Evolutionary conservation across 2,329 filamentous ascomycete species (phyloP).

Genomic region (Microcyclospora tardicrescens): DNA sequence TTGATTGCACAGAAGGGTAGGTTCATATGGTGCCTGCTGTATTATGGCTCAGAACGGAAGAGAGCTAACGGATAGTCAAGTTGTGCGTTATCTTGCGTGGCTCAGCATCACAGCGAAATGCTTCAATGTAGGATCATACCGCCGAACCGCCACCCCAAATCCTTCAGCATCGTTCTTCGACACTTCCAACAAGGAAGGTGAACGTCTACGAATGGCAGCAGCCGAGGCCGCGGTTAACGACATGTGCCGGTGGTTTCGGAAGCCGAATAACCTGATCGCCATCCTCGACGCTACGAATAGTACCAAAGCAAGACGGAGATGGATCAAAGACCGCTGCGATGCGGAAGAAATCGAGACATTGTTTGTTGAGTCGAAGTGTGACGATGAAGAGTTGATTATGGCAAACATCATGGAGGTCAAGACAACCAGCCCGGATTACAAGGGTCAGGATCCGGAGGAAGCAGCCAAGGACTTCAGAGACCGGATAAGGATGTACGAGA

Average conservation of each 20-base stretch:
- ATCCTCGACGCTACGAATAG: conserved; percentile 96
- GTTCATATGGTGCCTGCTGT: background rate
- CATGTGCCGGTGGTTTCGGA: conserved; percentile 85
- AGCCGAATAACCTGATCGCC: conserved; percentile 66
- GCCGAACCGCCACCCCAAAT: conserved; percentile 76
- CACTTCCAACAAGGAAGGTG: conserved; percentile 75
- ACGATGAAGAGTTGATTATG: conserved; percentile 93
- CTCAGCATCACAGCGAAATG: conserved; percentile 85
- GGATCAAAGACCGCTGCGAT: conserved; percentile 73
- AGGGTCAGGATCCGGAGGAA: conserved; percentile 81
- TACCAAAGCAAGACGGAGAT: conserved; percentile 75
- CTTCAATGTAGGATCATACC: conserved; percentile 96
- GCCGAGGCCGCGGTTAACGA: conserved; percentile 85
- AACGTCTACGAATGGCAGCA: conserved; percentile 73
- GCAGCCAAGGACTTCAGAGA: conserved; percentile 87
- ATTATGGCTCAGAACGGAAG: background rate
- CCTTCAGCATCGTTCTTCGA: conserved; percentile 94
- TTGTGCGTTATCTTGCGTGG: conserved; percentile 91
- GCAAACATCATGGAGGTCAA: conserved; percentile 89
- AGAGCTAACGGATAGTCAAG: conserved; percentile 30
- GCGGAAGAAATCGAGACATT: conserved; percentile 68
- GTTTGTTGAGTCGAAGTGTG: conserved; percentile 94
- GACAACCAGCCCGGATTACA: conserved; percentile 88
- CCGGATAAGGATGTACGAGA: conserved; percentile 93
- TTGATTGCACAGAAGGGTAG: conserved; percentile 75